Evolutionary conservation across 2,329 filamentous ascomycete species (phyloP).

Genomic region (Decorospora gaudefroyi): DNA sequence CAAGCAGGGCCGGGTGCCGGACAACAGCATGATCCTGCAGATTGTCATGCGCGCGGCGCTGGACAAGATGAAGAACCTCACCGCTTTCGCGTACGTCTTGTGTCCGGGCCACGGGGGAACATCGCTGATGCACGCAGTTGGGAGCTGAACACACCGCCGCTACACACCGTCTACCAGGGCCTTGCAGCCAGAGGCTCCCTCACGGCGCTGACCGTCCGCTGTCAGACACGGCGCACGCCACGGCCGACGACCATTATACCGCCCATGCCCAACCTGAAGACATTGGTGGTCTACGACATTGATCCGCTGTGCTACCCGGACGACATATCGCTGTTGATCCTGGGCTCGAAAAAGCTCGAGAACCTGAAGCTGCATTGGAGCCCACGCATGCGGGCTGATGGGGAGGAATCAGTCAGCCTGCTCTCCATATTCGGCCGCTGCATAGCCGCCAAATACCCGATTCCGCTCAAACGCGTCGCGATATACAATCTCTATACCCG

Average conservation of each 20-base stretch:
- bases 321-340: conserved; percentile 62
- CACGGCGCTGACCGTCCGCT: conserved; percentile 60
- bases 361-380: conserved; percentile 64
- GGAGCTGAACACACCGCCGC: conserved; percentile 64
- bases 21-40: conserved; percentile 67
- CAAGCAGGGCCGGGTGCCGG: conserved; percentile 63
- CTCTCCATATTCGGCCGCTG: conserved; percentile 62
- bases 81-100: conserved; percentile 56
- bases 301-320: conserved; percentile 68
- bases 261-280: conserved; percentile 59
- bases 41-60: conserved; percentile 62
- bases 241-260: conserved; percentile 62
- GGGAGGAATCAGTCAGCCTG: conserved; percentile 61
- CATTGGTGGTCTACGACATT: conserved; percentile 61
- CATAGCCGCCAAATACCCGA: conserved; percentile 52
- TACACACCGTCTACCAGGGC: conserved; percentile 63
- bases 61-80: conserved; percentile 62
- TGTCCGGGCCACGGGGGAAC: background rate
- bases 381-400: conserved; percentile 63
- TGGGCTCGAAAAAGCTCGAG: conserved; percentile 58
- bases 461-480: conserved; percentile 57
- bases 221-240: conserved; percentile 60
- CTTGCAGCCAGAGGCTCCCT: conserved; percentile 56
- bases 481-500: conserved; percentile 64
- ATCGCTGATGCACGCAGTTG: conserved; percentile 52